Conservation (phyloP, 345 rosid species). For the Citrus sinensis region DVS_A1.0 CM039163.1:638501-639000, state of each 20-base stretch:
- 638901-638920: conserved; percentile 22
- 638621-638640: too few relatives aligned
- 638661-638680: too few relatives aligned
- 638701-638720: background rate
- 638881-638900: background rate
- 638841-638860: background rate
- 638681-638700: background rate
- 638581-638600: too few relatives aligned
- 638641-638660: too few relatives aligned
- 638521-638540: too few relatives aligned
- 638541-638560: too few relatives aligned
- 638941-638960: conserved; percentile 14
- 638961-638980: conserved; percentile 6
- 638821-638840: background rate
- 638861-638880: background rate
- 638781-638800: background rate
- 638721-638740: background rate
- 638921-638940: background rate
- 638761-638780: background rate
- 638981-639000: conserved; percentile 9
- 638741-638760: too few relatives aligned
- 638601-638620: too few relatives aligned
- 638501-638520: too few relatives aligned
- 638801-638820: background rate
- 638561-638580: too few relatives aligned